Evolutionary conservation across 495 filamentous ascomycete genomes (phyloP), one percentile per base, ranked within the genome.

Genomic region (Aspergillus biplanus): DNA sequence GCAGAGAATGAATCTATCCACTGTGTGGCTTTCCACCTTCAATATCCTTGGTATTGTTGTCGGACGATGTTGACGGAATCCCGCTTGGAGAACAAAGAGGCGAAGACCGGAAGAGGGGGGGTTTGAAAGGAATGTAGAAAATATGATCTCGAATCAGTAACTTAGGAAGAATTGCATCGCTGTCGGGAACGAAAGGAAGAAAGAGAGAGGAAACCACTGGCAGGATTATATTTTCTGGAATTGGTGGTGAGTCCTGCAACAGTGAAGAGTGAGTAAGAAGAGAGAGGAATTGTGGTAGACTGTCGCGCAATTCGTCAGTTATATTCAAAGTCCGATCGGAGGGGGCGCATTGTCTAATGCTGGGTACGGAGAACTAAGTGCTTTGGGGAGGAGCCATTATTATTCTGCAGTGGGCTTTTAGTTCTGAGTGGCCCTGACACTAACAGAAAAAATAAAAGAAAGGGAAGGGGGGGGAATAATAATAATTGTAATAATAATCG

Each of bases 271-370:
- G 9, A 58, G 16, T 32, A 31, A 44, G 39, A 49, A 31, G 53
- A 37, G 53, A 37, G 46, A 44, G 37, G 21, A 56, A 54, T 55
- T 39, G 54, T 18, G n/a, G 39, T 55, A 35, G 54, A 61, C 55
- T 37, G 67, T 69, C 44, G 67, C 63, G 67, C 67, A 64, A 66
- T 66, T 56, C 54, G 61, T 62, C 53, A 56, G 67, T 64, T 68
- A 68, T 66, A 69, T 59, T 64, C 63, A 63, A 27, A 63, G 27
- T 47, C 64, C 64, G 63, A 69, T 64, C 67, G 67, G 67, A 64
- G 59, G 58, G 59, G 56, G 55, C 48, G 33, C 47, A 33, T 60
- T 58, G 37, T 37, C 42, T 35, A 37, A 49, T 33, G 27, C 57
- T 44, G 18, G 52, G 37, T 33, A 57, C 47, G 42, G 44, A 61